Base-by-base conservation (phyloP, 208 protist genomes). In the Wallacemonas sp. region DNA sequence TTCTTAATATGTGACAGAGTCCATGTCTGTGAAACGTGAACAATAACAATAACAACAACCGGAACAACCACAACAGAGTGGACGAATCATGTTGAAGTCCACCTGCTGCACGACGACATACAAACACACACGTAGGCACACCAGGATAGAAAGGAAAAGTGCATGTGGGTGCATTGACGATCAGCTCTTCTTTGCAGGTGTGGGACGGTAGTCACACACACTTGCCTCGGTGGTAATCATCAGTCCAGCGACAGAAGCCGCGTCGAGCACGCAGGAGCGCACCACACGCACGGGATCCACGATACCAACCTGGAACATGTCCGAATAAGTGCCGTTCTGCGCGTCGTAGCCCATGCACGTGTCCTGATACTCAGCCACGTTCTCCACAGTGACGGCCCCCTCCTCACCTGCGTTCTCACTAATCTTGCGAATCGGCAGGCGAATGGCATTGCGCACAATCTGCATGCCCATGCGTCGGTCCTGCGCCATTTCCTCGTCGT, bases 281-380 rank as follows among this genome's bases (percentile, higher is more conserved):
- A 99, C 98, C 19, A 99, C 99, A 85, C 99, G 99, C 19, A 98
- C 95, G 54, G 99, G 99, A 85, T 99, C 99, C 54, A 99, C 97
- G 79, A 99, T 99, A 55, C 99, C 99, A 9, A 88, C 86, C 57
- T 98, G 74, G 72, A 99, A 94, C 98, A 99, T 99, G 80, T 99
- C 88, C 48, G 93, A 90, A 76, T 99, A 99, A 38, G 92, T 68
- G 68, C 82, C 81, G 43, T 96, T 98, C 63, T 95, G 85, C 21
- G 98, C 97, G 72, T 99, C 96, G 81, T 97, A 99, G 63, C 98
- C 98, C 76, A 96, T 90, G 46, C 74, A 71, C 12, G 54, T 64
- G 65, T 99, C 91, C 14, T 89, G 67, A 61, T 91, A 86, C 62
- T 94, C 83, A 5, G 98, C 63, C 24, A 99, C 85, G 69, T 99